Base-by-base conservation (phyloP, 805 yeast species). In the Metschnikowia bowlesiae region DNA sequence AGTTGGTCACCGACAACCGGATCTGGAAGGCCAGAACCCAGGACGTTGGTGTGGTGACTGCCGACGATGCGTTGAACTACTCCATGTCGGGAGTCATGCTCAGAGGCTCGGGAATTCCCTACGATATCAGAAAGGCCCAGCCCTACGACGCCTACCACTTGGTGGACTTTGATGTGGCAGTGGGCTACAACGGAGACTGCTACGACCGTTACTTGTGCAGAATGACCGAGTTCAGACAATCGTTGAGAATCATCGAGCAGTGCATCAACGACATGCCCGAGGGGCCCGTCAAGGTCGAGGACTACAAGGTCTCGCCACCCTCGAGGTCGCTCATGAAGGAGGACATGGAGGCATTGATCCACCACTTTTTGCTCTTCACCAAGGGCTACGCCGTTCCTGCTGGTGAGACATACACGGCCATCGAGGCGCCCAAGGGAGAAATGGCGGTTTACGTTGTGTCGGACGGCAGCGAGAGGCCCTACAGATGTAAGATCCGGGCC, bases 391-490 rank as follows among this genome's bases (percentile, higher is more conserved):
- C 84, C 35, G 96, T 89, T 39, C 96, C 96, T 41, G 86, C 83
- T 48, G 96, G 96, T 64, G 96, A 89, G 73, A 85, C 96, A 9
- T 89, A 89, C 68, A 87, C 94, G 46, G 92, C 88, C 50, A 88
- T 89, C 59, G 96, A 89, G 74, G 96, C 96, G 26, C 96, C 96
- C 67, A 89, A 89, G 81, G 96, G 96, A 67, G 96, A 89, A 72
- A 87, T 89, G 94, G 96, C 87, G 53, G 95, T 87, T 49, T 89
- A 84, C 64, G 84, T 89, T 47, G 95, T 89, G 50, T 82, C 90
- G 58, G 96, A 89, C 72, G 96, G 96, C 49, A 71, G 86, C 52
- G 96, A 89, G 74, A 81, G 94, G 70, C 96, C 96, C 34, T 89
- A 89, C 75, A 83, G 90, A 73, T 87, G 96, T 76, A 88, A 87